Evolutionary conservation across 768 basidiomycete species (phyloP).

Genomic region (Chalciporus chontae): DNA sequence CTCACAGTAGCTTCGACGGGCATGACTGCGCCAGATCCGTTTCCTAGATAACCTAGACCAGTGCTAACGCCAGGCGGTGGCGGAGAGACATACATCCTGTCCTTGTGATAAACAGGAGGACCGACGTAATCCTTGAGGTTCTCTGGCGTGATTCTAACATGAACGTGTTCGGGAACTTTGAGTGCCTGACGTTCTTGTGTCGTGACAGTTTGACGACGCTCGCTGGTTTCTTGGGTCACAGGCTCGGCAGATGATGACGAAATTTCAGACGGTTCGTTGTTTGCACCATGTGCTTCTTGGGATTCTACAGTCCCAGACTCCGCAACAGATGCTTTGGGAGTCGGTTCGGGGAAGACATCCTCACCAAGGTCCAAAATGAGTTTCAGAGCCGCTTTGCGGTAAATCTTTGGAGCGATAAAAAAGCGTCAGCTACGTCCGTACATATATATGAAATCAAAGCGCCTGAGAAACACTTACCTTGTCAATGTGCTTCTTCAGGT

Average conservation of each 20-base stretch:
- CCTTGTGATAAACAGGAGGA: constrained; percentile 92
- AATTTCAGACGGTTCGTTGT: constrained; percentile 35
- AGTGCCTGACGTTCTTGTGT: constrained; percentile 79
- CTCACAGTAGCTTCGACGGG: constrained; percentile 90
- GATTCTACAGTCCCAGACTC: constrained; percentile 45
- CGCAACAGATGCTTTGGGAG: constrained; percentile 11
- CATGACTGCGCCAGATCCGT: constrained; percentile 96
- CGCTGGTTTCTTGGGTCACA: constrained; percentile 25
- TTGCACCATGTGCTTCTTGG: constrained; percentile 44
- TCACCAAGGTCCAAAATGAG: constrained; percentile 91
- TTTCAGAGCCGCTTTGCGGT: constrained; percentile 91
- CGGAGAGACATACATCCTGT: constrained; percentile 75
- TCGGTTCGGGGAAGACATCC: constrained; percentile 73
- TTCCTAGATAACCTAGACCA: constrained; percentile 93
- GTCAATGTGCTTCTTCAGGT: constrained; percentile 97
- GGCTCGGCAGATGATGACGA: constrained; percentile 9
- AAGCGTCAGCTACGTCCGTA: neutral
- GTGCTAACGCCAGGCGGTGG: constrained; percentile 94
- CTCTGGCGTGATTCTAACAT: constrained; percentile 77
- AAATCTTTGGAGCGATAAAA: constrained; percentile 67
- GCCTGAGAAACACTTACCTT: constrained; percentile 57
- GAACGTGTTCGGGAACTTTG: constrained; percentile 72
- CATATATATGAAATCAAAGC: neutral
- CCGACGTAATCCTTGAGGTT: constrained; percentile 97
- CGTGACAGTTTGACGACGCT: constrained; percentile 60